phyloP scores from a whole-genome alignment of 371 early-diverging fungal species.

The Mucor piriformis region DNA sequence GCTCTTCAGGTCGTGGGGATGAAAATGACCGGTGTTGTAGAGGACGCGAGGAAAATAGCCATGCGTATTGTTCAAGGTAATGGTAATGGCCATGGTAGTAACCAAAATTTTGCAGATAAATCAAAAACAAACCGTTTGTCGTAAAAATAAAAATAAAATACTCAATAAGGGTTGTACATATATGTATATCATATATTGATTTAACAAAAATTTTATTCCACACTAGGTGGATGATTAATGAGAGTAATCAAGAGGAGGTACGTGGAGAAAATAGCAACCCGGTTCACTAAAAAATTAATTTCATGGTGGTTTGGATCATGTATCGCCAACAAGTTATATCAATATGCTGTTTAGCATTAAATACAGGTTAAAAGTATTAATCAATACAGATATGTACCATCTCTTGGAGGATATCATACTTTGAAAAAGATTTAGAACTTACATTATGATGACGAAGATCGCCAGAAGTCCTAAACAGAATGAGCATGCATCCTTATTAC shows the following conservation, averaged over 20 bases:
- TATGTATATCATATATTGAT: background rate
- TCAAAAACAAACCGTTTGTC: background rate
- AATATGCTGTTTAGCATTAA: no score
- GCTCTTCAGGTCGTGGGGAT: conserved; percentile 87
- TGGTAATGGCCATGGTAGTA: conserved; percentile 1
- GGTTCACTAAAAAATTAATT: background rate
- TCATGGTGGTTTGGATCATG: conserved; percentile 2
- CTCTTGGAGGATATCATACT: background rate
- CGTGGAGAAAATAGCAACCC: no score
- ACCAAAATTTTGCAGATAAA: background rate
- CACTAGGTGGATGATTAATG: conserved; percentile 7
- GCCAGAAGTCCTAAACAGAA: conserved; percentile 2
- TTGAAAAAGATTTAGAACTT: conserved; percentile 15
- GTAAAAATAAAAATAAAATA: background rate
- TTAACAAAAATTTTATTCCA: background rate
- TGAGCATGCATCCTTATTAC: conserved; percentile 1
- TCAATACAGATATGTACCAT: no score
- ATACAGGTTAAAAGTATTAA: no score
- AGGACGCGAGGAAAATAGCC: conserved; percentile 75
- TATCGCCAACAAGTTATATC: no score
- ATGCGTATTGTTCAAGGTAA: conserved; percentile 72
- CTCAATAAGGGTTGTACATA: background rate
- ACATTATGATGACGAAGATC: conserved; percentile 17
- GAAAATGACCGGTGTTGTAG: conserved; percentile 78
- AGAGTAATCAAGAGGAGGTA: background rate